These are phyloP conservation scores for Chlamydomonas sp. DNA, from an alignment of 139 green algal genomes.

Conservation along the genomic window DNA sequence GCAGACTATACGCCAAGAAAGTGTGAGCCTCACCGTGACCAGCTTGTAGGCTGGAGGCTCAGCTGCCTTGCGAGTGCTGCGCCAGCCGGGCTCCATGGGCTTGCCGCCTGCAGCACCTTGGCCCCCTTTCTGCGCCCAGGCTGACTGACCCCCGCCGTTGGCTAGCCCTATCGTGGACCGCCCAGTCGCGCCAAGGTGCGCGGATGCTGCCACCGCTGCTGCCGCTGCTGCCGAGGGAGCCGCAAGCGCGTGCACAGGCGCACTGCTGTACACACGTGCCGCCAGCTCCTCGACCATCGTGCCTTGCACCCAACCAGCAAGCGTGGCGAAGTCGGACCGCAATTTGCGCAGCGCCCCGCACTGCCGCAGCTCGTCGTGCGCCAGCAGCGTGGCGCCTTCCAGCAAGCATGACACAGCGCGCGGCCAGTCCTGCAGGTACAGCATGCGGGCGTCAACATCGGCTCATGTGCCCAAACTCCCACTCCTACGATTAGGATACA, in stretches of 20 bases:
- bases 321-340: slow-evolving; percentile 56
- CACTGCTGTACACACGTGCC: slow-evolving; percentile 43
- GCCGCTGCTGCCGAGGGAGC: not conserved
- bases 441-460: slow-evolving; percentile 1
- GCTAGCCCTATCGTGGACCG: too few species aligned
- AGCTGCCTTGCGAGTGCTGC: not conserved
- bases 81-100: not conserved
- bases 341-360: slow-evolving; percentile 68
- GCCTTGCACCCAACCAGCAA: slow-evolving; percentile 55
- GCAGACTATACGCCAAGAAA: too few species aligned
- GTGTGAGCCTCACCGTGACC: slow-evolving; percentile 13
- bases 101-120: too few species aligned
- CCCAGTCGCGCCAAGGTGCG: too few species aligned
- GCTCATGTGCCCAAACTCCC: not conserved
- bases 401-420: slow-evolving; percentile 68
- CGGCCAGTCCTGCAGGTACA: slow-evolving; percentile 63
- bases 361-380: slow-evolving; percentile 58
- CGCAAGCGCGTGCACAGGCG: not conserved
- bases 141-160: too few species aligned
- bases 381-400: slow-evolving; percentile 72
- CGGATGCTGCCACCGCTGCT: too few species aligned
- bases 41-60: slow-evolving; percentile 33
- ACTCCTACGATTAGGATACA: too few species aligned
- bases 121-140: too few species aligned
- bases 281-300: slow-evolving; percentile 67